phyloP scores from a whole-genome alignment of 225 moss, liverwort and hornwort genomes.

The Climacium dendroides region DNA sequence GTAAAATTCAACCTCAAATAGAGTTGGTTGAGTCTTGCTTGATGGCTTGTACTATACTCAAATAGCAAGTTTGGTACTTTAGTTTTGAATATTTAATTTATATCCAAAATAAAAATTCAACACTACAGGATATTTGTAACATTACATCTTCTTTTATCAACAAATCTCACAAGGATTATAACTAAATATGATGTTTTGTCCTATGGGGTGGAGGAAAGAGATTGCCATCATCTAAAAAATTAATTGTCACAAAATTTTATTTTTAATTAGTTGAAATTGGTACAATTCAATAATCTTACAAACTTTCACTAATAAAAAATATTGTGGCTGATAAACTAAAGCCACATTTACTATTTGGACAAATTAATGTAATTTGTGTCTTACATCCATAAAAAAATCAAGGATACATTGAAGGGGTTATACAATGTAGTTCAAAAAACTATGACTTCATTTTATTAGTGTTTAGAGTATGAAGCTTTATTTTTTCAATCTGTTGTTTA shows the following conservation, averaged over 20 bases:
- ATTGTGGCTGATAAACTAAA: too few relatives aligned
- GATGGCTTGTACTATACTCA: too few relatives aligned
- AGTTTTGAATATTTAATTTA: too few relatives aligned
- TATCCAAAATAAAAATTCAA: too few relatives aligned
- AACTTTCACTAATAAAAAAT: background rate
- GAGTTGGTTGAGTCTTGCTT: too few relatives aligned
- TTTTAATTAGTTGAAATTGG: background rate
- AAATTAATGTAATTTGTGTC: background rate
- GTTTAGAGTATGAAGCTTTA: background rate
- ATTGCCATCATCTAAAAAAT: background rate
- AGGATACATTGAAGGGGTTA: rapidly evolving
- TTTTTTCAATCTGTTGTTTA: too few relatives aligned
- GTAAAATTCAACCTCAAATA: background rate
- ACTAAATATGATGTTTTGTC: rapidly evolving
- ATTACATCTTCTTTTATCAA: too few relatives aligned
- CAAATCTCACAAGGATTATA: background rate
- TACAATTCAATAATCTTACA: background rate
- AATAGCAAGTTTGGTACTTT: too few relatives aligned
- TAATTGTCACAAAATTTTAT: background rate
- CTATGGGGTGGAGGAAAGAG: rapidly evolving
- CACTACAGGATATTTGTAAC: too few relatives aligned
- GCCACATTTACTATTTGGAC: background rate
- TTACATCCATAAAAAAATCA: background rate
- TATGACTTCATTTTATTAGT: background rate
- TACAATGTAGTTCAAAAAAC: rapidly evolving